Evolutionary conservation across 2,329 filamentous ascomycete genomes (phyloP).

Genomic region (Penicillium sp.): DNA sequence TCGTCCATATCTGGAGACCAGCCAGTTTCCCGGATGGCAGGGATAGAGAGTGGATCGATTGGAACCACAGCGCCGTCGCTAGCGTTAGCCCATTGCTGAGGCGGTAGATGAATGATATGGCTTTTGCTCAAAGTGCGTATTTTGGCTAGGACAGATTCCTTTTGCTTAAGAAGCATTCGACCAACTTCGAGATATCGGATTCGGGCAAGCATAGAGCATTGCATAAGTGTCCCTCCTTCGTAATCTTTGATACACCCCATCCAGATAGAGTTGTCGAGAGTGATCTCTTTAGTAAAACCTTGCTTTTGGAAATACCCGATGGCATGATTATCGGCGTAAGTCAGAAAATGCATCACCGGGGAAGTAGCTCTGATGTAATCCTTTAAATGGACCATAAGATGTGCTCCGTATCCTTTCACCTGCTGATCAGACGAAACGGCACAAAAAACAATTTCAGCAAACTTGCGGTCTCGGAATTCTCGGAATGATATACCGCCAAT

Average conservation of each 20-base stretch:
- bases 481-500: constrained; percentile 92
- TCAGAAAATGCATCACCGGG: constrained; percentile 96
- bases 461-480: constrained; percentile 85
- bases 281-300: constrained; percentile 98
- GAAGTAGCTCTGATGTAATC: constrained; percentile 97
- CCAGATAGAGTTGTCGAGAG: constrained; percentile 83
- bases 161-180: constrained; percentile 94
- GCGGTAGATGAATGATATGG: constrained; percentile 80
- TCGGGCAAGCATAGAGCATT: constrained; percentile 93
- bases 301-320: constrained; percentile 99
- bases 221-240: constrained; percentile 98
- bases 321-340: constrained; percentile 97
- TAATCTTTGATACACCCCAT: constrained; percentile 99
- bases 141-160: constrained; percentile 90
- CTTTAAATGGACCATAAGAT: constrained; percentile 96
- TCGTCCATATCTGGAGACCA: constrained; percentile 99
- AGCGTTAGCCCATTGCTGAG: constrained; percentile 73
- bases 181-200: constrained; percentile 90
- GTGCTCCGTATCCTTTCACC: constrained; percentile 95
- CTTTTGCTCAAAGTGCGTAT: constrained; percentile 86
- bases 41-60: constrained; percentile 82
- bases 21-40: constrained; percentile 83
- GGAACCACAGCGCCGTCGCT: constrained; percentile 52
- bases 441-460: constrained; percentile 98
- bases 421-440: constrained; percentile 97